These are phyloP conservation scores for Phytophthora megakarya DNA, from an alignment of 352 stramenopile genomes.

Conservation along the genomic window DNA sequence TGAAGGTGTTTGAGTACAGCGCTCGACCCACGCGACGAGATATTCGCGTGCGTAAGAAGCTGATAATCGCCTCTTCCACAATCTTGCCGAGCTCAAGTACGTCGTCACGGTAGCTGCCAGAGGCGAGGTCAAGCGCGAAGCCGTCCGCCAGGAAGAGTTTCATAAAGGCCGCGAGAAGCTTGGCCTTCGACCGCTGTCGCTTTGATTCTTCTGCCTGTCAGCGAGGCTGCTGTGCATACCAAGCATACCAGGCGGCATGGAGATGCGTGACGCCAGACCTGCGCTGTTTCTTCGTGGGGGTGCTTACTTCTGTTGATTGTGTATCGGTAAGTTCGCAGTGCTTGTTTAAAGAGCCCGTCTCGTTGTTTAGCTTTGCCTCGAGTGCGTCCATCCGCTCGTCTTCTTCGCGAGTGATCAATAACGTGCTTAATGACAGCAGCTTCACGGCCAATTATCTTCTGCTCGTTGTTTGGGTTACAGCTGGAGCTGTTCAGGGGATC, in stretches of 20 bases:
- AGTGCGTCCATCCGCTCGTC: constrained; percentile 15
- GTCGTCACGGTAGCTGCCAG: constrained; percentile 2
- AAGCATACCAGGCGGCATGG: constrained; percentile 18
- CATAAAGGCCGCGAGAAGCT: constrained; percentile 21
- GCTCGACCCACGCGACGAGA: no score
- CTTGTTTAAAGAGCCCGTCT: neutral
- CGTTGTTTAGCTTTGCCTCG: constrained; percentile 18
- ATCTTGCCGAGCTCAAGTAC: neutral
- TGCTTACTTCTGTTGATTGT: neutral
- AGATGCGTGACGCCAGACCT: constrained; percentile 8
- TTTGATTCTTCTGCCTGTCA: neutral
- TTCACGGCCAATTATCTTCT: constrained; percentile 18
- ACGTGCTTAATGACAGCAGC: constrained; percentile 20
- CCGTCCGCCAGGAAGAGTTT: constrained; percentile 16
- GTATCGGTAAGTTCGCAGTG: neutral
- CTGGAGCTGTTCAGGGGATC: neutral
- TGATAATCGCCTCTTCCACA: no score
- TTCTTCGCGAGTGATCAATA: constrained; percentile 11
- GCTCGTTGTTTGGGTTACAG: neutral
- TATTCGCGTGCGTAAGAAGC: no score
- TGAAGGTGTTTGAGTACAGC: no score
- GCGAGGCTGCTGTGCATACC: constrained; percentile 13
- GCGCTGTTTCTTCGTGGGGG: constrained; percentile 6
- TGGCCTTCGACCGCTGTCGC: constrained; percentile 14
- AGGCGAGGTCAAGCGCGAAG: constrained; percentile 1